Evolutionary conservation across 1,139 yeast genomes (phyloP).

Genomic region (Hansenula lynferdii): DNA sequence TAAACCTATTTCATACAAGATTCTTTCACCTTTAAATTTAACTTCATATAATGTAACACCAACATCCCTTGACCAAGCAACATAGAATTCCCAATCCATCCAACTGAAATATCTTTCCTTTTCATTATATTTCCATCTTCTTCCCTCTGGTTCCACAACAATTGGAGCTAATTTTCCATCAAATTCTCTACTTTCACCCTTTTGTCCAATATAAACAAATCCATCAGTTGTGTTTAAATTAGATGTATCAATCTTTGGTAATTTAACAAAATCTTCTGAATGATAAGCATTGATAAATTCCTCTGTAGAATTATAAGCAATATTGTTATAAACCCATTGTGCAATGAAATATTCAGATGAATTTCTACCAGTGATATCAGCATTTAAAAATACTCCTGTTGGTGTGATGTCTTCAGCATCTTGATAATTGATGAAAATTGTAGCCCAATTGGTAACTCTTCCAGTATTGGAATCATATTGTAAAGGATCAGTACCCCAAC

Average conservation of each 20-base stretch:
- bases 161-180: constrained; percentile 20
- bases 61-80: constrained; percentile 20
- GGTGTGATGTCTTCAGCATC: constrained; percentile 20
- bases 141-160: constrained; percentile 20
- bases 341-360: constrained; percentile 7
- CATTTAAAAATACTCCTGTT: constrained; percentile 18
- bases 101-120: constrained; percentile 22
- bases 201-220: constrained; percentile 1
- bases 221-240: not conserved
- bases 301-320: constrained; percentile 16
- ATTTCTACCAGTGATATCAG: constrained; percentile 20
- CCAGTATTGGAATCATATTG: constrained; percentile 15
- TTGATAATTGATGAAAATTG: constrained; percentile 13
- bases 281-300: constrained; percentile 19
- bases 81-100: constrained; percentile 25
- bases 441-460: constrained; percentile 13
- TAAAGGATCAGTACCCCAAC: constrained; percentile 23
- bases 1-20: constrained; percentile 20
- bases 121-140: constrained; percentile 22
- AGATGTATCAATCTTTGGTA: constrained; percentile 9
- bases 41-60: constrained; percentile 21
- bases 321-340: constrained; percentile 19
- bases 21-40: constrained; percentile 24
- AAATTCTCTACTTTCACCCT: constrained; percentile 13
- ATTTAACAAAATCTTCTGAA: constrained; percentile 10